Conservation (phyloP, 108 stramenopile genomes). For the Parietichytrium sp. region DNA sequence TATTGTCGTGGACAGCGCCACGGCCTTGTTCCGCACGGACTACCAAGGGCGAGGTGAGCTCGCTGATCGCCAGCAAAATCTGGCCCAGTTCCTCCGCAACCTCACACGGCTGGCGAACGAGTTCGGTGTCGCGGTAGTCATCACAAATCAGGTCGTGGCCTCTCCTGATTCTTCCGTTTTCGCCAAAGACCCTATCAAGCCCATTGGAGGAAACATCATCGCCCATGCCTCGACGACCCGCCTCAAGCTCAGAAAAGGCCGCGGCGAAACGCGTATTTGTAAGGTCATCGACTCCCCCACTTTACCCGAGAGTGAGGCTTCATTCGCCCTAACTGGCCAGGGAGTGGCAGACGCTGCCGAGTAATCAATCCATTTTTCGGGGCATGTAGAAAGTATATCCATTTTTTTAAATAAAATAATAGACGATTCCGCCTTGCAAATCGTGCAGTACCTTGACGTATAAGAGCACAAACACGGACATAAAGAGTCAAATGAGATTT, state of each 20-base stretch:
- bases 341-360: constrained; percentile 65
- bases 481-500: too few species aligned
- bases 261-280: constrained; percentile 96
- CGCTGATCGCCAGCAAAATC: constrained; percentile 89
- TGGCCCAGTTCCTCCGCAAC: constrained; percentile 96
- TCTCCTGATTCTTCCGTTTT: constrained; percentile 90
- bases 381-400: too few species aligned
- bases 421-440: too few species aligned
- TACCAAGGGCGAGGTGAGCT: constrained; percentile 98
- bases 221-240: constrained; percentile 97
- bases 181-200: constrained; percentile 95
- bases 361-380: constrained; percentile 40
- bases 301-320: constrained; percentile 88
- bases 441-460: too few species aligned
- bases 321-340: constrained; percentile 57
- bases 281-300: constrained; percentile 90
- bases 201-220: constrained; percentile 99
- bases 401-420: too few species aligned
- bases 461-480: too few species aligned
- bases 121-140: constrained; percentile 97
- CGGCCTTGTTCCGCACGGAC: constrained; percentile 98
- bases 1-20: constrained; percentile 94
- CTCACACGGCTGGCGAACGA: constrained; percentile 92
- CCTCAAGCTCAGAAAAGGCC: constrained; percentile 92
- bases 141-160: constrained; percentile 99